Evolutionary conservation across 2,329 filamentous ascomycete genomes (phyloP).

Genomic region (Penicillium sp.): DNA sequence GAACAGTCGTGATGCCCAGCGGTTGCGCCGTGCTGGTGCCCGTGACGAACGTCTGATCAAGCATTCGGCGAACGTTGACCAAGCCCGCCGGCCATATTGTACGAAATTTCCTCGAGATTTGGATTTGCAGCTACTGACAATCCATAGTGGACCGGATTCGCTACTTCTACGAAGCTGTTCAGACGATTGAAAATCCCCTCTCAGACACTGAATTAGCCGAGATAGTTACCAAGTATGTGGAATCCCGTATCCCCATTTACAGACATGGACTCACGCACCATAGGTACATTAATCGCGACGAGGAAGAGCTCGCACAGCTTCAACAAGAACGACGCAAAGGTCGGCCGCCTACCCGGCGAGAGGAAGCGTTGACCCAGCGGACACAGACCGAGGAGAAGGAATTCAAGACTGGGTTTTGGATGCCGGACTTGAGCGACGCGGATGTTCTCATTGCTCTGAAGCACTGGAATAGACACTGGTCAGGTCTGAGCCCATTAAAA

Average conservation of each 20-base stretch:
- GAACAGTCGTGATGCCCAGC: conserved; percentile 78
- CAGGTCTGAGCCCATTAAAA: conserved; percentile 66
- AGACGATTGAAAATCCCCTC: conserved; percentile 29
- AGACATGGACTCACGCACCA: background rate
- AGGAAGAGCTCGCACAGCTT: conserved; percentile 35
- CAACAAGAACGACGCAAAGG: conserved; percentile 68
- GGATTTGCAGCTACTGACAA: background rate
- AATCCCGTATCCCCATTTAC: background rate
- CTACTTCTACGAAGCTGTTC: conserved; percentile 65
- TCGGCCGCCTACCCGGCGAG: conserved; percentile 68
- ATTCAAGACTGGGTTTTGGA: conserved; percentile 70
- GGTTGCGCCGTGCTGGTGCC: conserved; percentile 70
- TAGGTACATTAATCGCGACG: conserved; percentile 37
- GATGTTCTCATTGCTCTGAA: conserved; percentile 62
- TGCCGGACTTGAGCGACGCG: conserved; percentile 69
- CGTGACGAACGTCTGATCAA: conserved; percentile 78
- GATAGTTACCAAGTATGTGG: conserved; percentile 56
- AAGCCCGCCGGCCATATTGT: conserved; percentile 70
- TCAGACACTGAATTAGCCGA: conserved; percentile 39
- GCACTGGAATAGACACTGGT: conserved; percentile 79
- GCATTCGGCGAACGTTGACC: conserved; percentile 63
- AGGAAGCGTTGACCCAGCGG: conserved; percentile 70
- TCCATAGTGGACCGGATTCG: conserved; percentile 58
- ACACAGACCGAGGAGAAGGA: conserved; percentile 70
- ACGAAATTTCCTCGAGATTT: conserved; percentile 24